Base-by-base conservation (phyloP, 805 yeast genomes). In the Crinitomyces ghanaensis region DNA sequence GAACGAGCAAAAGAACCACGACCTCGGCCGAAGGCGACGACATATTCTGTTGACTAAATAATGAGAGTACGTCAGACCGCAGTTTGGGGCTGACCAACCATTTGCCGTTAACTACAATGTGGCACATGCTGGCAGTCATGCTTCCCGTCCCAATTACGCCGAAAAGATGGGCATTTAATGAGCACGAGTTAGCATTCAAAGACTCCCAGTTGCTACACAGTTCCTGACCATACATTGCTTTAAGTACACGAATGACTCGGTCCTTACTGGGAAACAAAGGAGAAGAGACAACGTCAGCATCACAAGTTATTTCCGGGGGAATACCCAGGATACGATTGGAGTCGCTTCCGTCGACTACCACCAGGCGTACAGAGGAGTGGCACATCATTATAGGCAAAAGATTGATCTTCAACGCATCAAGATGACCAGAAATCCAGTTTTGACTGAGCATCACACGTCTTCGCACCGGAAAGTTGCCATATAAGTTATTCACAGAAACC, bases 401-500 rank as follows among this genome's bases (percentile, higher is more conserved):
- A 3, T 9, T 16, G 12, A 21, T 24, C 24, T 38, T 41, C 12
- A 42, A n/a, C 6, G 7, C 18, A 2, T 28, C 27, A 6, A 35
- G 16, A 8, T 35, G 31, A 11, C n/a, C n/a, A n/a, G 36, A 12
- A 6, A 13, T 6, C 15, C 34, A 12, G 2, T 31, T 24, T 6
- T 8, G 21, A 7, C 30, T 26, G 6, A 24, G 24, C 7, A 39
- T 20, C 5, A 31, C n/a, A 24, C 26, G 30, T 23, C 42, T 27
- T 15, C 56, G 39, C 8, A 49, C 54, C 2, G 56, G 56, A 23
- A 44, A 15, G 27, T 38, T 40, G 12, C 39, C 35, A 29, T 45
- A 50, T 15, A 51, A 28, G 26, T 40, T 36, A 12, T 35, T 36
- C 6, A 49, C 43, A 2, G 32, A 26, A n/a, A 50, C 43, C 1